Evolutionary conservation across 495 filamentous ascomycete genomes (phyloP), one percentile per base, ranked within the genome.

Genomic region (Trichoderma orchidacearum): DNA sequence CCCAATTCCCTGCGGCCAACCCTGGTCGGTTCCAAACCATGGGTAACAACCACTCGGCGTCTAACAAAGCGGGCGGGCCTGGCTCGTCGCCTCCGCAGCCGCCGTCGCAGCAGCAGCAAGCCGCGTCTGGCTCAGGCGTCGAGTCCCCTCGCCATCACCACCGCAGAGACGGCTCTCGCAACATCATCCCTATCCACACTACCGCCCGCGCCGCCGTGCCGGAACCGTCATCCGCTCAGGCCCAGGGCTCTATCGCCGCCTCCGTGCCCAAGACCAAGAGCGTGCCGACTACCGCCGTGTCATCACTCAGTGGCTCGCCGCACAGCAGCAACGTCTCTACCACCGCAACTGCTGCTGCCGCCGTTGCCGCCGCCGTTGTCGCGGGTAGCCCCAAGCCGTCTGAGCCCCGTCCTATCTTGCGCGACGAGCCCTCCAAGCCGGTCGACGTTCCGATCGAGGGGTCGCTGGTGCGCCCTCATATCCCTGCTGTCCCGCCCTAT

Each of bases 171-270:
- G 38, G 30, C 58, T 27, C 52, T 54, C 15, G 61, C 61, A 12
- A 53, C 60, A 23, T 45, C 52, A 18, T 53, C 54, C 45, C 29
- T 34, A 30, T 32, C 38, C 29, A 34, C 18, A 12, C 62, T 59
- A 23, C 51, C 61, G 68, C 68, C 61, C 66, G 75, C 59, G 66
- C 69, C 59, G 70, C 76, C 61, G 76, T 75, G 48, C 75, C 77
- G 28, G 76, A 76, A 55, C 76, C 80, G 64, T 68, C 75, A 21
- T 80, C 76, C 53, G 65, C 75, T 51, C 76, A 79, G 63, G 78
- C 76, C 53, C 75, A 76, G 60, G 78, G 76, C 62, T 31, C 30
- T n/a, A 45, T 17, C 7, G 71, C 74, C 28, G 73, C 64, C 58
- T 64, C 56, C 30, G 58, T 66, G 56, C 61, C 69, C 61, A 72